Evolutionary conservation across 768 basidiomycete species (phyloP).

Genomic region (Chlorophyllum brunneum): DNA sequence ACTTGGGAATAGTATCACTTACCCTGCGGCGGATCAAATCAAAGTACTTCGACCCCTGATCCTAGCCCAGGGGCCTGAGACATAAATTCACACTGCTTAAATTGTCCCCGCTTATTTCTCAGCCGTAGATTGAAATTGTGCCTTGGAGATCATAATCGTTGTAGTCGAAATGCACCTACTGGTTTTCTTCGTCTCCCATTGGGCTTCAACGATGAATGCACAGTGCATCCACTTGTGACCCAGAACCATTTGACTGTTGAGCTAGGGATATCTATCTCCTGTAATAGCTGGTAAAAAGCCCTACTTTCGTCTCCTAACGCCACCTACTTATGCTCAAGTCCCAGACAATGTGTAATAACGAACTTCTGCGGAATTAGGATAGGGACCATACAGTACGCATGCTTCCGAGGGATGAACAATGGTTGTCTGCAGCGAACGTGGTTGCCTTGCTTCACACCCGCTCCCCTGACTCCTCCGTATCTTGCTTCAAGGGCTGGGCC

Average conservation of each 20-base stretch:
- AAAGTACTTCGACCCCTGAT: too few relatives aligned
- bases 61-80: too few relatives aligned
- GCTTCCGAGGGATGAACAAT: neutral
- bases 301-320: constrained; percentile 4
- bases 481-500: neutral
- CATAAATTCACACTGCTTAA: too few relatives aligned
- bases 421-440: neutral
- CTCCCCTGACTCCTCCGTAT: neutral
- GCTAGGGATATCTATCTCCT: too few relatives aligned
- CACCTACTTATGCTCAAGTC: neutral
- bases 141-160: neutral
- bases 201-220: too few relatives aligned
- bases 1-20: too few relatives aligned
- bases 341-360: neutral
- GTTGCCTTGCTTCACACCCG: neutral
- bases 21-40: too few relatives aligned
- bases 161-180: neutral
- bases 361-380: neutral
- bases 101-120: neutral
- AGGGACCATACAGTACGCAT: neutral
- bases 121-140: neutral
- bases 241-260: too few relatives aligned
- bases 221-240: too few relatives aligned
- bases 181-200: too few relatives aligned
- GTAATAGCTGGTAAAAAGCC: too few relatives aligned